Base-by-base conservation (phyloP, 768 basidiomycete species). In the Clathrus columnatus region DNA sequence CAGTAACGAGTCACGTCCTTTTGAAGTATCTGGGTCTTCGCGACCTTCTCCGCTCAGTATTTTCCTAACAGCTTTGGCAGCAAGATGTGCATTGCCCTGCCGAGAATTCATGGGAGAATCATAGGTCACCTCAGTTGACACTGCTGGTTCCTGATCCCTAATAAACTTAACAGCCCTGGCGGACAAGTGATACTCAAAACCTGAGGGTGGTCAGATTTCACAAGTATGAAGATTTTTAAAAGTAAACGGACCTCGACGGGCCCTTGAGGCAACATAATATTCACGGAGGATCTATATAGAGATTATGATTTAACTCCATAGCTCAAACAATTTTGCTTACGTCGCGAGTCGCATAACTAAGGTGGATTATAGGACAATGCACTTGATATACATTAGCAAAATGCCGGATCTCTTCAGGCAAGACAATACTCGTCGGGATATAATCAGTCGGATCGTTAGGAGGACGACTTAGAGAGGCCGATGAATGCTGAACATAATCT, bases 371-470 rank as follows among this genome's bases (percentile, higher is more conserved):
- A 0, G 92, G 93, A 58, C 81, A 86, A 68, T 96, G 92, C 16
- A 92, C 77, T 63, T 95, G 89, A 64, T 93, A 91, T 23, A 93
- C 91, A 62, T 94, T 88, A 64, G 88, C 85, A 69, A 95, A 97
- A 57, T 83, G 80, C 1, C 77, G 79, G 86, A 82, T 85, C 62
- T 90, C 87, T 21, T 80, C 73, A 24, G 82, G 73, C 10, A 83
- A 81, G 29, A 85, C 76, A 44, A 80, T 77, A 61, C 85, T 83
- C 11, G 82, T 75, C 27, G 85, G 83, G 69, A 87, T 79, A 54
- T 81, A 45, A 41, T 50, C 72, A 41, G 46, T 47, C 7, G 30
- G 23, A 27, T 26, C 16, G 14, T 48, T 50, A 52, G 75, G 70
- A 10, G 67, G 63, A 27, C 70, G 69, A 43, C 67, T 70, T 58